These are phyloP conservation scores for Macadamia tetraphylla DNA, from an alignment of 164 flowering plant species.

Conservation along the genomic window DNA sequence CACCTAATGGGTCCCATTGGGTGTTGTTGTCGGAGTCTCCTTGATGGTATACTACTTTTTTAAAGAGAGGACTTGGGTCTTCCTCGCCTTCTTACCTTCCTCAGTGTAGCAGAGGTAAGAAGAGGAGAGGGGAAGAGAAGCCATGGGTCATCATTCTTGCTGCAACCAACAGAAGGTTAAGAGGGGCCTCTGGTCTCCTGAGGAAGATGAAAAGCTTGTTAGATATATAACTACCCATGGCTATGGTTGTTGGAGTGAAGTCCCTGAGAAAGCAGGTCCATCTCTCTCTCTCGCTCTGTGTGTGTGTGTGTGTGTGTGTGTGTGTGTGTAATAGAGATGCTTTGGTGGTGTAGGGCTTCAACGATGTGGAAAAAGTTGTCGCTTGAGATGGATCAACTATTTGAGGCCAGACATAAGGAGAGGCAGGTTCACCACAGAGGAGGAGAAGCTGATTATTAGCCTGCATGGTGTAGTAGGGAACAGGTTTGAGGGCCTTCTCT, in stretches of 20 bases:
- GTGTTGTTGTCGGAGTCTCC: constrained; percentile 21
- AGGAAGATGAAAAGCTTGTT: constrained; percentile 81
- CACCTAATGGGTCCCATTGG: constrained; percentile 23
- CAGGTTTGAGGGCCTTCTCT: constrained; percentile 37
- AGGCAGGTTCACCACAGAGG: constrained; percentile 83
- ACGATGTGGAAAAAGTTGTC: constrained; percentile 91
- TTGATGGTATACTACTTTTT: background rate
- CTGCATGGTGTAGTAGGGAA: constrained; percentile 86
- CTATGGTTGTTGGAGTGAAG: constrained; percentile 92
- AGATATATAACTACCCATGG: constrained; percentile 70
- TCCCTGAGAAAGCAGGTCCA: constrained; percentile 76
- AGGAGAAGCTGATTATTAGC: constrained; percentile 80
- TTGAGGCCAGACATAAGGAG: constrained; percentile 86
- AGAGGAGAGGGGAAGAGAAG: background rate
- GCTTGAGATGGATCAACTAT: constrained; percentile 91
- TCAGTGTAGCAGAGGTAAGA: background rate
- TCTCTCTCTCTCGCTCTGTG: constrained; percentile 3
- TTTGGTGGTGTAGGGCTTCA: constrained; percentile 53
- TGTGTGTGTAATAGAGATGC: background rate
- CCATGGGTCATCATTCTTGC: constrained; percentile 82
- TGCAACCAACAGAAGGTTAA: constrained; percentile 94
- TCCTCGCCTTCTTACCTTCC: background rate
- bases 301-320: no score
- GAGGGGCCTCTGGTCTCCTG: constrained; percentile 89
- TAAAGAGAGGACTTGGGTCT: background rate